phyloP scores from a whole-genome alignment of 1,139 yeast species.

The Nadsonia starkeyi-henricii region DNA sequence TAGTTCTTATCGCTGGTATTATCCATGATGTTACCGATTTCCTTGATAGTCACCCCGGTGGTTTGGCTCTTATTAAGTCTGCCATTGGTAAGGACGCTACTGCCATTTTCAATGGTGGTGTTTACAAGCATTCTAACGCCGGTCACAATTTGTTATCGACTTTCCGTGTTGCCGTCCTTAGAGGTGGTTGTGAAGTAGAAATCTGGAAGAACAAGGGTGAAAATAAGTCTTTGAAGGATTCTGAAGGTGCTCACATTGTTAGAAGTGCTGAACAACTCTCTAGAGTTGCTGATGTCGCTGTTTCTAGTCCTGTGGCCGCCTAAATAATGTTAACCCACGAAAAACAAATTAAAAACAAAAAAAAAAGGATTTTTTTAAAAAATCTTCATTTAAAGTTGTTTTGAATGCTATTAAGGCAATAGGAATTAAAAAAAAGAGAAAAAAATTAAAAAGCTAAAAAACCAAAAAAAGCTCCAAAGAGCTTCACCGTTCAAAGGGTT shows the following conservation, averaged over 20 bases:
- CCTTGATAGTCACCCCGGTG: conserved; percentile 95
- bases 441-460: not conserved
- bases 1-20: conserved; percentile 82
- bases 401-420: not conserved
- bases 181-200: conserved; percentile 72
- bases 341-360: no score
- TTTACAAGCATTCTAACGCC: conserved; percentile 91
- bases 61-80: conserved; percentile 71
- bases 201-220: conserved; percentile 41
- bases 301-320: not conserved
- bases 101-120: conserved; percentile 95
- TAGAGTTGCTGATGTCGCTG: not conserved
- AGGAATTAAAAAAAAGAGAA: not conserved
- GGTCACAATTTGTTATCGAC: conserved; percentile 93
- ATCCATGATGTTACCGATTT: conserved; percentile 83
- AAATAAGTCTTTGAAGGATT: not conserved
- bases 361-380: no score
- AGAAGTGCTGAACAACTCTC: not conserved
- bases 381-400: no score
- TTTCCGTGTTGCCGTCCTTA: conserved; percentile 90
- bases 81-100: conserved; percentile 95
- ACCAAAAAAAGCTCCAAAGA: not conserved
- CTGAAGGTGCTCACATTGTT: not conserved
- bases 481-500: not conserved
- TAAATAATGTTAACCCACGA: not conserved